Conservation (phyloP, 2,329 filamentous ascomycete genomes). For the Fusarium subglutinans region DNA sequence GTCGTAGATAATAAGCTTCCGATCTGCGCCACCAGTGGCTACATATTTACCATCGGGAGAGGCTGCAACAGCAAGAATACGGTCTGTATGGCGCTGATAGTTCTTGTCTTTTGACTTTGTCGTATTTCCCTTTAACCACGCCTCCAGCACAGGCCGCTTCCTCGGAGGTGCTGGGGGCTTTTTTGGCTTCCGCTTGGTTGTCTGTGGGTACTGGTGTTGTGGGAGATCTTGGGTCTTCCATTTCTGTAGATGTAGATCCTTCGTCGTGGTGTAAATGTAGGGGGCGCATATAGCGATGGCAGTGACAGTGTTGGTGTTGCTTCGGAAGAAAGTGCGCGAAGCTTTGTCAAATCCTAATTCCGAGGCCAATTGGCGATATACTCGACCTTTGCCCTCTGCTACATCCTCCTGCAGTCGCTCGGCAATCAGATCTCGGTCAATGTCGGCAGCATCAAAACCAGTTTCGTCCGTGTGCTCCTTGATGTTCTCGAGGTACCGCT, state of each 20-base stretch:
- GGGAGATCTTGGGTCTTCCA: conserved; percentile 82
- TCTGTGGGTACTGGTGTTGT: conserved; percentile 67
- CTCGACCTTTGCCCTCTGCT: conserved; percentile 87
- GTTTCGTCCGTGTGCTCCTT: conserved; percentile 80
- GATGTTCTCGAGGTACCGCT: conserved; percentile 92
- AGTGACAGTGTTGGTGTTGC: conserved; percentile 81
- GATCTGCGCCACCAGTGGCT: conserved; percentile 88
- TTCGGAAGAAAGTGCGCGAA: conserved; percentile 77
- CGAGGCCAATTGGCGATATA: conserved; percentile 82
- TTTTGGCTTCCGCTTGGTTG: conserved; percentile 66
- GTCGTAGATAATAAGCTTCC: conserved; percentile 88
- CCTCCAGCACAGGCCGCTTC: conserved; percentile 70
- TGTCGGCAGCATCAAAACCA: conserved; percentile 93
- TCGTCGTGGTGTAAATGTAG: conserved; percentile 87
- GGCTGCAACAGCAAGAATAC: conserved; percentile 85
- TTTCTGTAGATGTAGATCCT: conserved; percentile 85
- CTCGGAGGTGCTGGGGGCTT: conserved; percentile 67
- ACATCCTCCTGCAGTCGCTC: conserved; percentile 92
- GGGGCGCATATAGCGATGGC: conserved; percentile 81
- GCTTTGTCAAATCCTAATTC: conserved; percentile 76
- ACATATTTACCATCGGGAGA: conserved; percentile 91
- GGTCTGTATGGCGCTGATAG: conserved; percentile 80
- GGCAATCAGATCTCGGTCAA: conserved; percentile 91
- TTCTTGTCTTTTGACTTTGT: conserved; percentile 68
- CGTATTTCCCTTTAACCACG: conserved; percentile 69